Base-by-base conservation (phyloP, 257 asterid species). In the Mitragyna speciosa region DNA sequence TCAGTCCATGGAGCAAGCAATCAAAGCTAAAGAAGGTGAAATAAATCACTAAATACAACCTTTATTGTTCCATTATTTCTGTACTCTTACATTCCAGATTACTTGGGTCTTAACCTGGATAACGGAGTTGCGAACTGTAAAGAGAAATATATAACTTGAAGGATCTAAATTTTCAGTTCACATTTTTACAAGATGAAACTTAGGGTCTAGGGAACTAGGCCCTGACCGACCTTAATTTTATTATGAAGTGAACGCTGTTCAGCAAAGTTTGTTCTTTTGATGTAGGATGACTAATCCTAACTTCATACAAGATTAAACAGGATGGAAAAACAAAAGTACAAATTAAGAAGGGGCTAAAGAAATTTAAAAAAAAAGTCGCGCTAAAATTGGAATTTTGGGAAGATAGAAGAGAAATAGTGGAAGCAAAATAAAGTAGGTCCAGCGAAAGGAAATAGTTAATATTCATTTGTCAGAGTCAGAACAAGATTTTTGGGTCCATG, bases 1-100 rank as follows among this genome's bases (percentile, higher is more conserved):
- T 81, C 93, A 83, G 86, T 92, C 99, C 9, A 96, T 96, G 98
- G 97, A 96, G 81, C 91, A 87, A 82, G 97, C 97, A 86, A 90
- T 94, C 59, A 91, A 86, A 79, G 94, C 90, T 78, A 87, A 84
- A 59, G 97, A 96, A 94, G 94, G 98, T 90, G 80, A 79, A 26
- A 70, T 51, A 41, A 17, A 45, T 39, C 51, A 58, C 9, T 48
- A 54, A 65, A 19, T 12, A 54, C 26, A 22, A 45, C 33, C 10
- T 70, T 70, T 61, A 19, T 73, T 36, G 41, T 36, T 36, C 41
- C 41, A 4, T 36, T 4, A 45, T 72, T 59, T 72, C 47, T 70
- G 36, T 75, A 26, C 65, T 26, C 67, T 85, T 71, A 33, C 70
- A 56, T 79, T 41, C 61, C 54, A 58, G 41, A 1, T 64, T 24